Percentiles rank a stretch among this genome's conserved stretches.
Conservation (phyloP, 371 early-diverging fungal genomes). For the Coemansia sp. region DNA sequence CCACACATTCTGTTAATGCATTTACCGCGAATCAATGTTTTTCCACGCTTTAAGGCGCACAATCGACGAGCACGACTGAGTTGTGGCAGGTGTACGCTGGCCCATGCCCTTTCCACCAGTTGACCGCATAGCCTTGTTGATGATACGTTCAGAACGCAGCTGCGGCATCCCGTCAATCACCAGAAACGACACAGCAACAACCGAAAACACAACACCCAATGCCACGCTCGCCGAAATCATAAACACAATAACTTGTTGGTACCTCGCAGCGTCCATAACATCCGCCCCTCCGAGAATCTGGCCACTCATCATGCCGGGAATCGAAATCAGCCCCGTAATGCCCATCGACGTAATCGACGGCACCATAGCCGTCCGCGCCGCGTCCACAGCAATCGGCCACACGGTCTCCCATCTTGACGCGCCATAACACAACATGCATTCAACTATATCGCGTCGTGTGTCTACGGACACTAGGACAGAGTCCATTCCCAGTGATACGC, state of each 20-base stretch:
- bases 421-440: slow-evolving; percentile 77
- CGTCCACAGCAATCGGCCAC: slow-evolving; percentile 67
- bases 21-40: slow-evolving; percentile 1
- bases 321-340: slow-evolving; percentile 82
- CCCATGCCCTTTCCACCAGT: neutral
- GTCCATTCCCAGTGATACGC: slow-evolving; percentile 73
- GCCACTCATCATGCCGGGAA: slow-evolving; percentile 93
- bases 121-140: neutral
- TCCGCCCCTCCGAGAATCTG: slow-evolving; percentile 83
- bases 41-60: slow-evolving; percentile 32
- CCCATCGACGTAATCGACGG: slow-evolving; percentile 82
- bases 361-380: slow-evolving; percentile 75
- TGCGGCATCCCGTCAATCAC: slow-evolving; percentile 62
- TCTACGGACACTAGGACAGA: slow-evolving; percentile 60
- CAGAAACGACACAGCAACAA: slow-evolving; percentile 57
- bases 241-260: slow-evolving; percentile 81
- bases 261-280: slow-evolving; percentile 75
- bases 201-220: slow-evolving; percentile 63
- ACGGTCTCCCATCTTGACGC: slow-evolving; percentile 86
- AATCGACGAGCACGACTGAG: slow-evolving; percentile 14
- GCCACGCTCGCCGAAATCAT: slow-evolving; percentile 74
- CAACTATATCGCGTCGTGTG: slow-evolving; percentile 68
- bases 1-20: neutral
- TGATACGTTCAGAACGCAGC: slow-evolving; percentile 64
- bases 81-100: neutral